Percentiles rank a stretch among this genome's conserved stretches.
phyloP scores from a whole-genome alignment of 306 rosid genomes.

The Vigna reflexopilosa region DNA sequence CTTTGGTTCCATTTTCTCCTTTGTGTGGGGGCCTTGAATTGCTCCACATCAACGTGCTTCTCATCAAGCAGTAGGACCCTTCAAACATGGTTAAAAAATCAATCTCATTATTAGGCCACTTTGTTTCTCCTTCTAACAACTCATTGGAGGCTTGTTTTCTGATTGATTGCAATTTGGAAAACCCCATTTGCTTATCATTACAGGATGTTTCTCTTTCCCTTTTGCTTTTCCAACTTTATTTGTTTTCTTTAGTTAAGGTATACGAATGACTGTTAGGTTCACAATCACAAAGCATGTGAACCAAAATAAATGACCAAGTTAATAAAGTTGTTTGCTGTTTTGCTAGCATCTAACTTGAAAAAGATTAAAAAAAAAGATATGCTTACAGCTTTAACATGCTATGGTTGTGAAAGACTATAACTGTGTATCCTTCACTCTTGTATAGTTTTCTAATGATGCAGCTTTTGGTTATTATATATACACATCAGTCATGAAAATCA shows the following conservation, averaged over 20 bases:
- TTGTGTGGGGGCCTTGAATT: constrained; percentile 52
- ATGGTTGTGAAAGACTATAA: constrained; percentile 19
- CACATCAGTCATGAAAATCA: constrained; percentile 23
- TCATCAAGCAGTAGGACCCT: constrained; percentile 81
- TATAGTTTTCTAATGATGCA: constrained; percentile 18
- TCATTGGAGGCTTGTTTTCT: constrained; percentile 41
- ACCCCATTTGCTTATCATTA: constrained; percentile 46
- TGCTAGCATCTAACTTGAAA: constrained; percentile 36
- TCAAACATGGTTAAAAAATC: constrained; percentile 41
- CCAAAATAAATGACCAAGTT: constrained; percentile 18
- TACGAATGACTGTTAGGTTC: constrained; percentile 29
- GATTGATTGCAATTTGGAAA: constrained; percentile 45
- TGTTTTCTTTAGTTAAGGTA: constrained; percentile 14
- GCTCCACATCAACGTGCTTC: constrained; percentile 69
- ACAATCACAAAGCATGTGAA: constrained; percentile 45
- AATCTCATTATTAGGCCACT: constrained; percentile 49
- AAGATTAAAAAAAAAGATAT: neutral
- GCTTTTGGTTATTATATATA: constrained; percentile 6
- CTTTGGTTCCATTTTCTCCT: constrained; percentile 41
- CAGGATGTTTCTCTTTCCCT: constrained; percentile 39
- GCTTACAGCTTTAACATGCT: constrained; percentile 44
- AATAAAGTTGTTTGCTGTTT: constrained; percentile 42
- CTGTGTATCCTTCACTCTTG: constrained; percentile 43
- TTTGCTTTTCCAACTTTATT: constrained; percentile 40
- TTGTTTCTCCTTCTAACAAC: constrained; percentile 49